Evolutionary conservation across 2,329 filamentous ascomycete genomes (phyloP).

Genomic region (Rhynchosporium graminicola): DNA sequence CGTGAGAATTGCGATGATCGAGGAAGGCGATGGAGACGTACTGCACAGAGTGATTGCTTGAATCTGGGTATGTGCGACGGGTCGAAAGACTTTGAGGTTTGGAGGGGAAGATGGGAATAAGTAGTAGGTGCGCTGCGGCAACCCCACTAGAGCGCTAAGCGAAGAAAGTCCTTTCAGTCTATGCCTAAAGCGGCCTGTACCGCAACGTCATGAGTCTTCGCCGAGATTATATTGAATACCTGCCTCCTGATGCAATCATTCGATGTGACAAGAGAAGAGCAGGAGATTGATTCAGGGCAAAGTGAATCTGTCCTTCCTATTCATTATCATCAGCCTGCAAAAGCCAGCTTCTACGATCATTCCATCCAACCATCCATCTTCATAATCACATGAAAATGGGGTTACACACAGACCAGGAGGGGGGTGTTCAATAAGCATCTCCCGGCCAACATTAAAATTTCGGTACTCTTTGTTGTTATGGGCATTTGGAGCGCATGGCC

Average conservation of each 20-base stretch:
- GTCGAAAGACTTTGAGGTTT: conserved; percentile 7
- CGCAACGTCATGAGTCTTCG: conserved; percentile 5
- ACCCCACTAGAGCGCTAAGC: conserved; percentile 6
- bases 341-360: background rate
- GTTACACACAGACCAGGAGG: conserved; percentile 9
- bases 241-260: too few species aligned
- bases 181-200: background rate
- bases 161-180: conserved; percentile 2
- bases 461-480: background rate
- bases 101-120: conserved; percentile 2
- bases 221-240: background rate
- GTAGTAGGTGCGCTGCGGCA: background rate
- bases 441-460: conserved; percentile 6
- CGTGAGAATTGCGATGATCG: conserved; percentile 20
- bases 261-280: too few species aligned
- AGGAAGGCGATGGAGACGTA: conserved; percentile 24
- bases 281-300: too few species aligned
- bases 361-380: background rate
- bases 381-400: conserved; percentile 7
- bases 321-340: background rate
- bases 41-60: conserved; percentile 41
- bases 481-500: background rate
- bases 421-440: background rate
- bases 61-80: conserved; percentile 38
- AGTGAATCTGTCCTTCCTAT: background rate